phyloP scores from a whole-genome alignment of 148 eudicot species.

The Limonium bicolor region DNA sequence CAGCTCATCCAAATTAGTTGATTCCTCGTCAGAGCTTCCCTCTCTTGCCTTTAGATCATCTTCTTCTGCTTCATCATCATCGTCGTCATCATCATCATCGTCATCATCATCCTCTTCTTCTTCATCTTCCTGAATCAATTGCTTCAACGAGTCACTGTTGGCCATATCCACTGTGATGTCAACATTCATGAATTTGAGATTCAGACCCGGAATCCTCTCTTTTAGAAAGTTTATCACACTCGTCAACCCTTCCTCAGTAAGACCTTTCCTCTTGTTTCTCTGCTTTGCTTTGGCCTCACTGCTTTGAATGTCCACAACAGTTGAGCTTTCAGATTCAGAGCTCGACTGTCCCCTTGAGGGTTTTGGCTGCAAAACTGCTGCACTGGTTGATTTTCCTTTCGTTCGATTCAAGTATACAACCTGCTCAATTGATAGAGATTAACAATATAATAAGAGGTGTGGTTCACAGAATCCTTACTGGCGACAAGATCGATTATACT shows the following conservation, averaged over 20 bases:
- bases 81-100: conserved; percentile 45
- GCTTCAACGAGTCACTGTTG: conserved; percentile 48
- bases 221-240: conserved; percentile 90
- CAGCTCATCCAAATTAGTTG: conserved; percentile 23
- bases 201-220: conserved; percentile 88
- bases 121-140: conserved; percentile 34
- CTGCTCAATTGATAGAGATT: conserved; percentile 20
- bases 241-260: conserved; percentile 82
- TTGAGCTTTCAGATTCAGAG: conserved; percentile 31
- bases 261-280: conserved; percentile 44
- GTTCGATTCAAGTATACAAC: conserved; percentile 56
- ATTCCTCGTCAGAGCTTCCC: conserved; percentile 38
- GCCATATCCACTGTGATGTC: conserved; percentile 26
- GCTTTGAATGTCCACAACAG: conserved; percentile 35
- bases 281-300: conserved; percentile 43
- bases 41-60: no score
- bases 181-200: conserved; percentile 61
- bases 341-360: conserved; percentile 37
- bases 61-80: conserved; percentile 33
- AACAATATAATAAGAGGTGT: no score
- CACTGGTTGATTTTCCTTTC: conserved; percentile 30
- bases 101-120: conserved; percentile 27
- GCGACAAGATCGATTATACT: no score
- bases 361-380: conserved; percentile 40
- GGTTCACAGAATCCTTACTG: no score